Percentiles rank a stretch among this genome's conserved stretches.
Conservation (phyloP, 2,329 filamentous ascomycete species). For the Alternaria triticimaculans region DNA sequence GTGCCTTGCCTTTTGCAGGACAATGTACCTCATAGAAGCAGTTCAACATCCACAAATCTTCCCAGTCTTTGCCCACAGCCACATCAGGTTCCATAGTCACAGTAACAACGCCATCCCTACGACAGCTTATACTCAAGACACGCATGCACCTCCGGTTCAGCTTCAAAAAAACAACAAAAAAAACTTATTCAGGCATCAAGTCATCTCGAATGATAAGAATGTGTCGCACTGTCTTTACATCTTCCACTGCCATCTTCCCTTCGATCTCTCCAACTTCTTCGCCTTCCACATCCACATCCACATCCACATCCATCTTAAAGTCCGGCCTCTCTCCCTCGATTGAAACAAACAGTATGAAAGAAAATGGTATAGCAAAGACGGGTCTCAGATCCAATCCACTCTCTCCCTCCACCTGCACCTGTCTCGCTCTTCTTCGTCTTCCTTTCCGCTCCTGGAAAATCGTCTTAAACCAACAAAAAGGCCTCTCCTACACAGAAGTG, state of each 20-base stretch:
- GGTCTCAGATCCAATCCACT: neutral
- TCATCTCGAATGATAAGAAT: neutral
- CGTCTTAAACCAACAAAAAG: too few species aligned
- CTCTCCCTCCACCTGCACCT: too few species aligned
- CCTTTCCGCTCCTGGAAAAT: too few species aligned
- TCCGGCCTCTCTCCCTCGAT: too few species aligned
- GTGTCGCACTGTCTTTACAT: neutral
- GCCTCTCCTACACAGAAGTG: neutral
- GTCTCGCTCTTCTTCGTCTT: neutral
- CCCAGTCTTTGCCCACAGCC: too few species aligned
- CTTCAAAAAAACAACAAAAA: neutral
- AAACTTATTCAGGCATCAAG: conserved; percentile 1
- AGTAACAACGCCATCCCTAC: neutral
- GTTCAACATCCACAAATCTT: too few species aligned
- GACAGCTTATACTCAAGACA: neutral
- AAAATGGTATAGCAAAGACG: neutral
- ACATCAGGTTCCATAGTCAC: too few species aligned
- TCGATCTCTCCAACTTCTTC: too few species aligned
- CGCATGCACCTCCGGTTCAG: neutral
- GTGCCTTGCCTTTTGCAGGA: too few species aligned
- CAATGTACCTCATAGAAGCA: too few species aligned
- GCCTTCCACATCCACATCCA: too few species aligned
- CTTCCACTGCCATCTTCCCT: neutral
- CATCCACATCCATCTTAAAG: too few species aligned
- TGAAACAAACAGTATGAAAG: neutral